These are phyloP conservation scores for Elsinoe australis DNA, from an alignment of 2,329 filamentous ascomycete genomes.

Conservation along the genomic window DNA sequence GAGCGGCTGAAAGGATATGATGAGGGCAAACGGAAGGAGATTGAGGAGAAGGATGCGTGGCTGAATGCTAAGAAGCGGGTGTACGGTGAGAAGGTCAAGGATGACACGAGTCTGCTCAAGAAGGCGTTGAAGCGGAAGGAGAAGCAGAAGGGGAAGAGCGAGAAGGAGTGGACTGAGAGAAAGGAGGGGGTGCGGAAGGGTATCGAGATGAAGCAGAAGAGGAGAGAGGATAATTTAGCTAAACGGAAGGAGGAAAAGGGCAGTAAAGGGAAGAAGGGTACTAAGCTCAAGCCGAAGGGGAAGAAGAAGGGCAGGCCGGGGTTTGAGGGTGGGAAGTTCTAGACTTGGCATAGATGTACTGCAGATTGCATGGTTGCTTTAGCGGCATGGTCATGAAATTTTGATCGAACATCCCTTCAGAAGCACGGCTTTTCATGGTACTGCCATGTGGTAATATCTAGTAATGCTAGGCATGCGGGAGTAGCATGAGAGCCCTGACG, in stretches of 20 bases:
- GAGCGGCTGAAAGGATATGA: constrained; percentile 68
- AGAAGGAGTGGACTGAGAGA: constrained; percentile 64
- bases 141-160: constrained; percentile 80
- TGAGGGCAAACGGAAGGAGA: constrained; percentile 70
- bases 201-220: constrained; percentile 44
- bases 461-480: too few relatives aligned
- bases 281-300: constrained; percentile 61
- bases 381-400: too few relatives aligned
- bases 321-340: constrained; percentile 60
- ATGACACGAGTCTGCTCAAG: constrained; percentile 81
- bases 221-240: constrained; percentile 49
- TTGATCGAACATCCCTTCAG: too few relatives aligned
- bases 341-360: background rate
- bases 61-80: constrained; percentile 80
- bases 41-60: constrained; percentile 92
- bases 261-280: constrained; percentile 65
- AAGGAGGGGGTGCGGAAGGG: constrained; percentile 40
- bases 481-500: too few relatives aligned
- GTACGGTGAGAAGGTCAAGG: constrained; percentile 80
- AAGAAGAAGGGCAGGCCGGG: constrained; percentile 48
- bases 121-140: constrained; percentile 94
- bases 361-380: too few relatives aligned
- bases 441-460: too few relatives aligned
- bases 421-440: too few relatives aligned
- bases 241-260: constrained; percentile 72